phyloP scores from a whole-genome alignment of 2,329 filamentous ascomycete species.

The Penicillium sp. region DNA sequence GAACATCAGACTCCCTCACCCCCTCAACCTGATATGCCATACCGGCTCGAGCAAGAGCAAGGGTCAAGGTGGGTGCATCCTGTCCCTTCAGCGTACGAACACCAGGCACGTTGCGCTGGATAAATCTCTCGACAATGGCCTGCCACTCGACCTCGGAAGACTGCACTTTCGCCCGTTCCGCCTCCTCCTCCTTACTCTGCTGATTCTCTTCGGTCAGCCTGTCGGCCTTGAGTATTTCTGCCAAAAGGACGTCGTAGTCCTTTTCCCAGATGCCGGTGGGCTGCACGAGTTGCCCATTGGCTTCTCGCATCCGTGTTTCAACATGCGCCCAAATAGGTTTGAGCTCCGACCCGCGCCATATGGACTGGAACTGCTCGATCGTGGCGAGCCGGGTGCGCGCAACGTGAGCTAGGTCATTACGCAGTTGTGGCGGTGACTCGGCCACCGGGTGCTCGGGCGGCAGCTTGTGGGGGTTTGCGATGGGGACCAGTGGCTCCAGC shows the following conservation, averaged over 20 bases:
- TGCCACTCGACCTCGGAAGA: slow-evolving; percentile 35
- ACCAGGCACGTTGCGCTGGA: slow-evolving; percentile 26
- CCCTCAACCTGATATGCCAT: slow-evolving; percentile 36
- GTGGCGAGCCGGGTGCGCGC: slow-evolving; percentile 37
- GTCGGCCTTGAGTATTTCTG: slow-evolving; percentile 32
- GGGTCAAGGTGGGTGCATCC: slow-evolving; percentile 24
- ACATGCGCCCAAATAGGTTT: slow-evolving; percentile 40
- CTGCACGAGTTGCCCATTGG: slow-evolving; percentile 38
- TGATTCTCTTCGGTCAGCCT: slow-evolving; percentile 25
- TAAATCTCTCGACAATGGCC: slow-evolving; percentile 33
- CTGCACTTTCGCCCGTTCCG: slow-evolving; percentile 28
- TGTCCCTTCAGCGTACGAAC: slow-evolving; percentile 29
- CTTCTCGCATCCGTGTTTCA: slow-evolving; percentile 37
- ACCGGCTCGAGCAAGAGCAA: slow-evolving; percentile 35
- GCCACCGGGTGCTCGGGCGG: slow-evolving; percentile 21
- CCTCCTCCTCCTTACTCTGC: slow-evolving; percentile 28
- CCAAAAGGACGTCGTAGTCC: slow-evolving; percentile 40
- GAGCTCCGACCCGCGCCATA: slow-evolving; percentile 44
- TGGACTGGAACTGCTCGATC: slow-evolving; percentile 38
- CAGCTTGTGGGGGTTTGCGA: slow-evolving; percentile 33
- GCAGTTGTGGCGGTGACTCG: slow-evolving; percentile 37
- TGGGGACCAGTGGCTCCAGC: slow-evolving; percentile 40
- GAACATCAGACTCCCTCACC: slow-evolving; percentile 15
- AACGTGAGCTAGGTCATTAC: slow-evolving; percentile 34
- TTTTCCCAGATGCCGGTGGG: slow-evolving; percentile 40